Conservation (phyloP, 176 grass and related monocot species). For the Carex pumila region DNA sequence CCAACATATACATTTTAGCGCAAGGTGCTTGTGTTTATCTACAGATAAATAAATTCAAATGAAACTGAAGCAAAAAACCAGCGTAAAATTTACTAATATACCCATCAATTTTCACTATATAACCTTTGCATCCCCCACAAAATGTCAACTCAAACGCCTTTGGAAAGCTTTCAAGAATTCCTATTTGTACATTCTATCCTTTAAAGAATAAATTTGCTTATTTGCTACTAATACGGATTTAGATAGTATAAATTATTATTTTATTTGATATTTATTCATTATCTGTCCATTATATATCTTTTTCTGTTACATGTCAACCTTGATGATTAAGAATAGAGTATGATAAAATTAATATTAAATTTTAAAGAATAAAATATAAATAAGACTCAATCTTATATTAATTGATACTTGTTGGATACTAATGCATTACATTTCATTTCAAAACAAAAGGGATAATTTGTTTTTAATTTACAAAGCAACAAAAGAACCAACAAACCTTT, state of each 20-base stretch:
- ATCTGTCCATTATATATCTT: no score
- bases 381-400: no score
- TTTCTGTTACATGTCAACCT: no score
- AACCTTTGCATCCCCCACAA: not conserved
- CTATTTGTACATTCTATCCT: no score
- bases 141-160: not conserved
- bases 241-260: no score
- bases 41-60: not conserved
- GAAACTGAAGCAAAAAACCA: not conserved
- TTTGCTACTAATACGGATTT: no score
- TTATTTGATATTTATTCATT: no score
- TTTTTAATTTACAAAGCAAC: constrained; percentile 3
- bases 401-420: not conserved
- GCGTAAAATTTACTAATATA: not conserved
- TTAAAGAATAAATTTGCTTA: no score
- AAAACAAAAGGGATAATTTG: not conserved
- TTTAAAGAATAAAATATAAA: no score
- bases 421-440: not conserved
- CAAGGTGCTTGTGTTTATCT: not conserved
- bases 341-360: no score
- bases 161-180: not conserved
- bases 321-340: no score
- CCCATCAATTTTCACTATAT: not conserved
- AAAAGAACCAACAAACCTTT: constrained; percentile 19
- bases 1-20: not conserved